These are phyloP conservation scores for Clavaria fumosa DNA, from an alignment of 768 basidiomycete genomes.

Conservation along the genomic window DNA sequence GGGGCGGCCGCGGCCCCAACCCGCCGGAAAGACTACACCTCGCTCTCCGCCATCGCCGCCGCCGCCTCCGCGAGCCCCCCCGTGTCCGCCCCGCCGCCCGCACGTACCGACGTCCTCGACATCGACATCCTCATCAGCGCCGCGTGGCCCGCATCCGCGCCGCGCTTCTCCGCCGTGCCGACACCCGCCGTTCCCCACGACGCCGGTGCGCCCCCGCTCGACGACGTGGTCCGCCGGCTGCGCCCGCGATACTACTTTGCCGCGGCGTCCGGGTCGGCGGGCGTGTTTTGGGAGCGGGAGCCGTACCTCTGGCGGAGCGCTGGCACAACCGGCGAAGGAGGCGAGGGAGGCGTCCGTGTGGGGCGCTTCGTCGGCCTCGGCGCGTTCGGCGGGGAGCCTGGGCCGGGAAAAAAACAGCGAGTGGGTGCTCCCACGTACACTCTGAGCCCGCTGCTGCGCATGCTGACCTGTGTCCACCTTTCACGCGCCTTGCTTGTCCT, in stretches of 20 bases:
- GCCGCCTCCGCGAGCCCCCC: too few relatives aligned
- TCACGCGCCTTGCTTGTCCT: not conserved
- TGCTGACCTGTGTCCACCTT: too few relatives aligned
- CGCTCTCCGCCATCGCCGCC: slow-evolving; percentile 54
- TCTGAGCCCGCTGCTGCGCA: too few relatives aligned
- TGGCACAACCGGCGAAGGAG: too few relatives aligned
- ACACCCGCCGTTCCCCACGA: slow-evolving; percentile 34
- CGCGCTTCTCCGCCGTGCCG: slow-evolving; percentile 41
- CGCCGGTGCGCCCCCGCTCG: slow-evolving; percentile 39
- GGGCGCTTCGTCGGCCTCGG: slow-evolving; percentile 80
- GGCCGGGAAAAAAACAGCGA: slow-evolving; percentile 64
- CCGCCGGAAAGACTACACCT: slow-evolving; percentile 43
- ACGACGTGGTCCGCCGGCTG: slow-evolving; percentile 45
- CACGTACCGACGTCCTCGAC: slow-evolving; percentile 46
- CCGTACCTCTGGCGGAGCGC: slow-evolving; percentile 78
- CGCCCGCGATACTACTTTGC: slow-evolving; percentile 87
- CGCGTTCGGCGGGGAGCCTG: slow-evolving; percentile 55
- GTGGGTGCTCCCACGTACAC: slow-evolving; percentile 28
- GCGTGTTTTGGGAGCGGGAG: slow-evolving; percentile 90
- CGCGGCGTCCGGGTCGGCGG: slow-evolving; percentile 41
- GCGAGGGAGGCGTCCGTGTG: slow-evolving; percentile 43
- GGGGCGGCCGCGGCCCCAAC: slow-evolving; percentile 19
- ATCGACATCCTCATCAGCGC: slow-evolving; percentile 76
- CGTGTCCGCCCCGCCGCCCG: too few relatives aligned
- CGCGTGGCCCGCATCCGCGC: slow-evolving; percentile 55